A percentile compares a stretch with the other conserved stretches of the same genome.
phyloP scores from a whole-genome alignment of 2,329 filamentous ascomycete genomes.

The Penicillium thymicola region DNA sequence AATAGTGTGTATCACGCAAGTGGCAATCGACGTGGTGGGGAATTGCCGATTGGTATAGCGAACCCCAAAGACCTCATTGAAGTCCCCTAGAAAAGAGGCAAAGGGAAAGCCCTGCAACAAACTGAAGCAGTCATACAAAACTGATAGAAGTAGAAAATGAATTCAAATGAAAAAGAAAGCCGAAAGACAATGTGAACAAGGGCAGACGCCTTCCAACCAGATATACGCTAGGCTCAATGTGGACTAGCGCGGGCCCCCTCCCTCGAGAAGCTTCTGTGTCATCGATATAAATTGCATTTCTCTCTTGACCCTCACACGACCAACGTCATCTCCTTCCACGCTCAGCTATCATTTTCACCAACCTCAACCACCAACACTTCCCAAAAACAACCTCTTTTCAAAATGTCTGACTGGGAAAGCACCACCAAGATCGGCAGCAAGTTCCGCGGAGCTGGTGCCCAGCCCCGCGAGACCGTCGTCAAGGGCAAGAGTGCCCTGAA shows the following conservation, averaged over 20 bases:
- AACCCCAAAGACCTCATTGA: neutral
- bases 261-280: constrained; percentile 42
- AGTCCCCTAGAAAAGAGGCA: neutral
- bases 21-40: constrained; percentile 1
- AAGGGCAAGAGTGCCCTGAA: constrained; percentile 82
- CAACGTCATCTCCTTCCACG: constrained; percentile 20
- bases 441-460: constrained; percentile 59
- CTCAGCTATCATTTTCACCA: constrained; percentile 1
- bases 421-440: constrained; percentile 94
- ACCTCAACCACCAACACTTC: neutral
- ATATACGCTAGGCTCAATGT: constrained; percentile 17
- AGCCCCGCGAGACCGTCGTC: constrained; percentile 79
- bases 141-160: neutral
- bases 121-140: neutral
- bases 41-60: neutral
- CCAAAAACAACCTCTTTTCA: constrained; percentile 17
- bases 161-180: neutral
- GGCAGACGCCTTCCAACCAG: neutral
- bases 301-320: constrained; percentile 31
- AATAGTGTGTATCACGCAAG: neutral
- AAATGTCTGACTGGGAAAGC: constrained; percentile 78
- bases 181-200: neutral
- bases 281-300: constrained; percentile 36
- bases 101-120: neutral
- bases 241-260: constrained; percentile 26